Conservation (phyloP, 352 stramenopile species). For the Phytophthora agathidicida region DNA sequence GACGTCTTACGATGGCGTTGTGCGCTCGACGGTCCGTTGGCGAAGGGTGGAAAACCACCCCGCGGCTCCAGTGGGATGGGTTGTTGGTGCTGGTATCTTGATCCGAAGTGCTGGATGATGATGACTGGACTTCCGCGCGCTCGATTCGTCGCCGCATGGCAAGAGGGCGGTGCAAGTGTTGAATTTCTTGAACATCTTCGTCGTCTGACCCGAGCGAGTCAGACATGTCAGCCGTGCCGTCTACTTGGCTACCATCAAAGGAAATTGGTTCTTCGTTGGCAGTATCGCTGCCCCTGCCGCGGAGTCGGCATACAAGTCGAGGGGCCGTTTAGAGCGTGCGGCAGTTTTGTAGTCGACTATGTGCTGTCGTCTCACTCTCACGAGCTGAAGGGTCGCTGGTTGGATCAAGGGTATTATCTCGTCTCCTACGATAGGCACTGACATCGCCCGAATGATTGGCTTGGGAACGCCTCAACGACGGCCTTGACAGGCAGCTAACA, state of each 20-base stretch:
- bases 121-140: neutral
- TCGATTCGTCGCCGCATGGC: neutral
- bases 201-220: neutral
- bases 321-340: too few relatives aligned
- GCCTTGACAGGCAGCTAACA: neutral
- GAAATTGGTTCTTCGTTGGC: neutral
- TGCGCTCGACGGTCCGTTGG: neutral
- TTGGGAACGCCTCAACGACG: neutral
- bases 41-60: conserved; percentile 5
- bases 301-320: neutral
- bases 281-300: neutral
- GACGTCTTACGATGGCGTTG: neutral
- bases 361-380: neutral
- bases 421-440: neutral
- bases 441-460: neutral
- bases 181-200: neutral
- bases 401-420: neutral
- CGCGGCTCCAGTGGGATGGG: neutral
- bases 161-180: neutral
- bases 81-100: neutral
- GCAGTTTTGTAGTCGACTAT: neutral
- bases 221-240: neutral
- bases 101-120: neutral
- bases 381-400: neutral
- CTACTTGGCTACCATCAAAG: neutral